A percentile compares a stretch with the other conserved stretches of the same genome.
These are phyloP conservation scores for Ascodesmis nigricans DNA, from an alignment of 495 filamentous ascomycete genomes.

Conservation along the genomic window DNA sequence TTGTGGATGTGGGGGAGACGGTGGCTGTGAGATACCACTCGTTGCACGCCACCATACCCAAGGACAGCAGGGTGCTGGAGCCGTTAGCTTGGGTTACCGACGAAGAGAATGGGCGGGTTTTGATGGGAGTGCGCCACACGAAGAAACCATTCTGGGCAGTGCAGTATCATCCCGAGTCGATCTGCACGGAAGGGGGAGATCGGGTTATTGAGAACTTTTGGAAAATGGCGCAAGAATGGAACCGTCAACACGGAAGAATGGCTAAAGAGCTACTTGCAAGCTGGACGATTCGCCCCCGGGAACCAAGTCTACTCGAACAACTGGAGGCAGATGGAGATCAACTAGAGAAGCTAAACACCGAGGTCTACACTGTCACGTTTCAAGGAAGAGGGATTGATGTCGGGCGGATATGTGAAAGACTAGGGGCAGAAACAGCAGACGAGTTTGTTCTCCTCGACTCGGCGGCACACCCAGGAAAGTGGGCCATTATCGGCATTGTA, in stretches of 20 bases:
- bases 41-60: slow-evolving; percentile 41
- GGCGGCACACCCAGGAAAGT: slow-evolving; percentile 29
- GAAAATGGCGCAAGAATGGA: slow-evolving; percentile 34
- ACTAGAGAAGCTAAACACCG: too few species aligned
- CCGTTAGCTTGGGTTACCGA: slow-evolving; percentile 49
- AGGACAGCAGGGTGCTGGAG: slow-evolving; percentile 25
- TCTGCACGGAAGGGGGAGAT: slow-evolving; percentile 56
- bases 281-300: slow-evolving; percentile 7
- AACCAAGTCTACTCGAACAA: slow-evolving; percentile 15
- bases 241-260: slow-evolving; percentile 13
- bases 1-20: slow-evolving; percentile 30
- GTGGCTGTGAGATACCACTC: slow-evolving; percentile 73
- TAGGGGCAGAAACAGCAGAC: slow-evolving; percentile 19
- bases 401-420: slow-evolving; percentile 21
- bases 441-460: slow-evolving; percentile 37
- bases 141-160: slow-evolving; percentile 68
- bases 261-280: slow-evolving; percentile 1
- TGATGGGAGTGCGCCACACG: slow-evolving; percentile 55
- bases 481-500: slow-evolving; percentile 46
- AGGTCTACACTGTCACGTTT: too few species aligned
- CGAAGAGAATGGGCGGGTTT: slow-evolving; percentile 31
- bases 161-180: slow-evolving; percentile 88
- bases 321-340: slow-evolving; percentile 7
- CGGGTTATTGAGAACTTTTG: slow-evolving; percentile 62
- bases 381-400: slow-evolving; percentile 5